Base-by-base conservation (phyloP, 1,284 basidiomycete species). In the Cutaneotrichosporon spelunceum region DNA sequence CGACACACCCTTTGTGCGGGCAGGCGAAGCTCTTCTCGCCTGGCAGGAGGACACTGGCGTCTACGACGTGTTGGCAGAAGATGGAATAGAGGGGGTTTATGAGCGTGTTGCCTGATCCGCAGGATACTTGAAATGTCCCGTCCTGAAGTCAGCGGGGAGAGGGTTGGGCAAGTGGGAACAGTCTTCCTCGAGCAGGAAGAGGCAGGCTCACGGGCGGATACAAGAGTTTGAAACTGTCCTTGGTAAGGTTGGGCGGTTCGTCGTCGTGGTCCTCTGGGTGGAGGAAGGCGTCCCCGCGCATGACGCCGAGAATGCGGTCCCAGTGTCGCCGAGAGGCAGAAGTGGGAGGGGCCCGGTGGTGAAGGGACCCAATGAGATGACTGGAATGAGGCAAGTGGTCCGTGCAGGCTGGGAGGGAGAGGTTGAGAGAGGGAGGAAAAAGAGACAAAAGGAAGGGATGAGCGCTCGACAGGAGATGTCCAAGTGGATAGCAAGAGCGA, bases 201-300 rank as follows among this genome's bases (percentile, higher is more conserved):
- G 6, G 44, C 19, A 3, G 19, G 23, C 44, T 45, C 23, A 45
- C 44, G 4, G n/a, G n/a, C 4, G 10, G 8, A 14, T 45, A 45
- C 44, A 21, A 7, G 44, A 45, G n/a, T 19, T 45, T 45, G 44
- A 45, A 45, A 21, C 44, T 45, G 10, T 21, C 11, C 23, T n/a
- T 45, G 10, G 44, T 45, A 4, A 45, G 19, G 44, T 16, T 13
- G 44, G 23, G 44, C 19, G 6, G n/a, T 14, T 45, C 44, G 10
- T 45, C 44, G 44, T 45, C 34, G 34, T 16, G 23, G 23, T 45
- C 44, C 44, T 45, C 44, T 4, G 44, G 44, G 23, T 45, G 44
- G n/a, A 45, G n/a, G 72, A 75, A 52, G 60, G 67, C 10, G 23
- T 45, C 44, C 11, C 11, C 6, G 6, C 11, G 13, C 34, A 36